These are phyloP conservation scores for Heliosperma pusillum DNA, from an alignment of 148 eudicot species.

Conservation along the genomic window DNA sequence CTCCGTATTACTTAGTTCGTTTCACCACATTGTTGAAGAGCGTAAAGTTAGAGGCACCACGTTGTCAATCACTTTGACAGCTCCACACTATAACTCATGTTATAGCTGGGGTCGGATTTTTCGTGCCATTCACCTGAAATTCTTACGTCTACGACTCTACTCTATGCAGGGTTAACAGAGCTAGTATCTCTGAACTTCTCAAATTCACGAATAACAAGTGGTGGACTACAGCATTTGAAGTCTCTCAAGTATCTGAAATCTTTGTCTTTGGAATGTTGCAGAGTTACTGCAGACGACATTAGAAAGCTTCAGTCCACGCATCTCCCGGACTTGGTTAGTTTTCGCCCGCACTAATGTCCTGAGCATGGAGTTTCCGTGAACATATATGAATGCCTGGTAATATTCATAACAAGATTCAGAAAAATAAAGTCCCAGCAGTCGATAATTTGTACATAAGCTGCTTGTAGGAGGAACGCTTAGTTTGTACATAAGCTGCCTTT, in stretches of 20 bases:
- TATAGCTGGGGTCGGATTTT: not conserved
- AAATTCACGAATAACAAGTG: conserved; percentile 52
- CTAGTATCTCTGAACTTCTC: conserved; percentile 69
- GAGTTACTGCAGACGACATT: conserved; percentile 68
- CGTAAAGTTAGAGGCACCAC: not conserved
- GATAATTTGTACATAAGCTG: conserved; percentile 1
- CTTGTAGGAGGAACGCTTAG: no score
- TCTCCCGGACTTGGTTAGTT: conserved; percentile 59
- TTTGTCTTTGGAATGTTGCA: conserved; percentile 65
- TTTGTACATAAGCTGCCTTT: not conserved
- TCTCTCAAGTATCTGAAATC: conserved; percentile 54
- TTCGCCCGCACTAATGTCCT: conserved; percentile 47
- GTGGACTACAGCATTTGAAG: conserved; percentile 55
- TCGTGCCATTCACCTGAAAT: not conserved
- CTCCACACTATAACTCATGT: not conserved
- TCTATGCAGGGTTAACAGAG: conserved; percentile 47
- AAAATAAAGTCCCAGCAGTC: not conserved
- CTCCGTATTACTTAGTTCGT: not conserved
- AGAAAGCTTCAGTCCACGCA: conserved; percentile 48
- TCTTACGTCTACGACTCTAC: not conserved
- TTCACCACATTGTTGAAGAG: not conserved
- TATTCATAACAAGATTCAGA: not conserved
- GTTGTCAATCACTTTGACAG: not conserved
- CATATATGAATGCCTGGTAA: not conserved
- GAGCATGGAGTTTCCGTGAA: not conserved